phyloP scores from a whole-genome alignment of 257 asterid genomes.

The Gynochthodes officinalis region DNA sequence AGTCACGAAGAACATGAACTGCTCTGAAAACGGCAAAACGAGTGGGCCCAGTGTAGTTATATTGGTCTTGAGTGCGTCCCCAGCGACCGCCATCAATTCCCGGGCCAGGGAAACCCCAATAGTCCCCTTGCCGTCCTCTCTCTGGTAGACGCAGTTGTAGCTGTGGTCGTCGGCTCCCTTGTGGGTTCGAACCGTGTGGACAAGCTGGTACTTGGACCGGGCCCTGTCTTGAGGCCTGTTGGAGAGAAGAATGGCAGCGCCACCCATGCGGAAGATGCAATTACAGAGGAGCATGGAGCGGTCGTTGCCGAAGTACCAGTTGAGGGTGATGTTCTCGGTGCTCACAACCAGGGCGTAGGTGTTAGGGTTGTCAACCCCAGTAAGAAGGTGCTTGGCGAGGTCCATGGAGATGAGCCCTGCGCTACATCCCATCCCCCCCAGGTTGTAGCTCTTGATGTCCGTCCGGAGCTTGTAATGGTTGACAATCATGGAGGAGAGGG shows the following conservation, averaged over 20 bases:
- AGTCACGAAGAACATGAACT: constrained; percentile 32
- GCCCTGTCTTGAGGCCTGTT: constrained; percentile 32
- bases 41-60: constrained; percentile 38
- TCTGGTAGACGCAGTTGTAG: constrained; percentile 44
- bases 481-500: constrained; percentile 48
- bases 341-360: constrained; percentile 52
- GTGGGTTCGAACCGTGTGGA: constrained; percentile 50
- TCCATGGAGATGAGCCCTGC: constrained; percentile 47
- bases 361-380: constrained; percentile 28
- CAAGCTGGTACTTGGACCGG: constrained; percentile 47
- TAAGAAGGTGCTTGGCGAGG: constrained; percentile 43
- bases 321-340: constrained; percentile 49
- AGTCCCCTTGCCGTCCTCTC: constrained; percentile 37
- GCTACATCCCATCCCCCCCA: constrained; percentile 62
- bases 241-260: constrained; percentile 51
- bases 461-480: constrained; percentile 49
- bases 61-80: constrained; percentile 45
- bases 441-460: constrained; percentile 41
- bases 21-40: constrained; percentile 53
- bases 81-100: constrained; percentile 51
- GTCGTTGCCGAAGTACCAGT: constrained; percentile 46
- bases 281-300: constrained; percentile 39
- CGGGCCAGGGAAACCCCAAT: constrained; percentile 43
- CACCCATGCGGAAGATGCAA: constrained; percentile 52
- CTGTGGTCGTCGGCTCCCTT: constrained; percentile 46